Percentiles rank a stretch among this genome's conserved stretches.
These are phyloP conservation scores for Nakazawaea wickerhamii DNA, from an alignment of 805 yeast genomes.

Conservation along the genomic window DNA sequence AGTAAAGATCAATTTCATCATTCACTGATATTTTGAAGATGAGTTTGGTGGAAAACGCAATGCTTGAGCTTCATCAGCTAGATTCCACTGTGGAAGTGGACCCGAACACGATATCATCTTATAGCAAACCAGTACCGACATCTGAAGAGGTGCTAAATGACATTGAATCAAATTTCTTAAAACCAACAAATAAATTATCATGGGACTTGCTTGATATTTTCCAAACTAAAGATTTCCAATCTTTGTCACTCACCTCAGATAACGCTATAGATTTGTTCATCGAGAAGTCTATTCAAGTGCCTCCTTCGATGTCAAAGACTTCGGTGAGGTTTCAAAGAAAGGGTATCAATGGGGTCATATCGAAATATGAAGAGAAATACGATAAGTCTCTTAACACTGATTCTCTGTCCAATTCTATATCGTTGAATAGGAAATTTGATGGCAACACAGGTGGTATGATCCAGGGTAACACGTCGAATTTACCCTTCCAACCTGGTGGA, in stretches of 20 bases:
- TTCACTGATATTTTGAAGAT: background rate
- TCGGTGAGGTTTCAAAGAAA: constrained; percentile 60
- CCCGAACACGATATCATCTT: constrained; percentile 16
- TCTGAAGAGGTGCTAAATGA: constrained; percentile 15
- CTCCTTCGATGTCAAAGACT: constrained; percentile 59
- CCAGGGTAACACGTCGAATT: constrained; percentile 62
- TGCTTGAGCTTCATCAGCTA: background rate
- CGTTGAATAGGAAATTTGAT: constrained; percentile 63
- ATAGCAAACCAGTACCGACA: constrained; percentile 10
- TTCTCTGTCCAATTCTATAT: constrained; percentile 64
- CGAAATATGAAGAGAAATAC: constrained; percentile 56
- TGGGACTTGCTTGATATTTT: constrained; percentile 69
- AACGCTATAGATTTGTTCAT: constrained; percentile 27
- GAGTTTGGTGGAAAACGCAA: background rate
- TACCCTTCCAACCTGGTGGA: constrained; percentile 96
- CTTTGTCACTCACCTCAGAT: constrained; percentile 18
- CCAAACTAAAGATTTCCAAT: constrained; percentile 41
- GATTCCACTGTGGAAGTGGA: background rate
- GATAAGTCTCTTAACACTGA: constrained; percentile 42
- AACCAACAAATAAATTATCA: constrained; percentile 57
- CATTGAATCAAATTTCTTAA: constrained; percentile 41
- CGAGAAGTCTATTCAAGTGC: constrained; percentile 47
- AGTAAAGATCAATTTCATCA: background rate
- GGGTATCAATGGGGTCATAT: constrained; percentile 73
- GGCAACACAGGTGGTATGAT: constrained; percentile 51